These are phyloP conservation scores for sweet orange (Citrus sinensis) DNA, from an alignment of 345 rosid species.

Conservation along the genomic window DVS_A1.0 CM039163.1:14233001-14233500, in stretches of 20 bases:
- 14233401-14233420: neutral
- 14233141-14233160: neutral
- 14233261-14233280: neutral
- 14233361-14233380: neutral
- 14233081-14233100: neutral
- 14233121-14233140: neutral
- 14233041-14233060: neutral
- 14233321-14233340: neutral
- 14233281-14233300: neutral
- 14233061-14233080: neutral
- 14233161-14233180: neutral
- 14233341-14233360: neutral
- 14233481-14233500: constrained; percentile 50
- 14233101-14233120: neutral
- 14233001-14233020: neutral
- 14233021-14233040: neutral
- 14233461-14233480: neutral
- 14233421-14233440: neutral
- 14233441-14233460: neutral
- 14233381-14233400: neutral
- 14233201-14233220: too few relatives aligned
- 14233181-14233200: neutral
- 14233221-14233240: neutral
- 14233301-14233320: neutral
- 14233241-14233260: neutral